Base-by-base conservation (phyloP, 176 grass and related monocot species). In the Tillandsia fasciculata region DNA sequence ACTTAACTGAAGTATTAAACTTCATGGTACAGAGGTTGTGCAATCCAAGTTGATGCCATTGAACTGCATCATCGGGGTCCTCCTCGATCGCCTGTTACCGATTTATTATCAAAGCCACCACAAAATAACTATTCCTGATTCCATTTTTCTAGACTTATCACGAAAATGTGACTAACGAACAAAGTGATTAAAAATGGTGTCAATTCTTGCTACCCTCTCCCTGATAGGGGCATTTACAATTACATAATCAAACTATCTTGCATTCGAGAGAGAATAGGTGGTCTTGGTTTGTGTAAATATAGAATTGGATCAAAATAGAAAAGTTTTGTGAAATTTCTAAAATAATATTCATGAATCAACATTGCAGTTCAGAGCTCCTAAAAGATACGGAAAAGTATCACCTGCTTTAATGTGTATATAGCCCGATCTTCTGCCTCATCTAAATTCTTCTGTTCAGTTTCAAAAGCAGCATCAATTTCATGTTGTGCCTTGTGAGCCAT, bases 41-140 rank as follows among this genome's bases (percentile, higher is more conserved):
- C 2, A 99, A 72, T 66, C 94, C 94, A 90, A 99, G 86, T 83
- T 99, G 94, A 93, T 99, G 89, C 94, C 94, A 99, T 42, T 99
- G 94, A 67, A 99, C 74, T 63, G 89, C 68, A 79, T 99, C 89
- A 83, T 99, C 89, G 69, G 87, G 83, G 75, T 99, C 94, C 74
- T 92, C 94, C 72, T 92, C 80, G 75, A 99, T 88, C 67, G 94
- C 89, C 94, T 99, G 82, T 33, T 26, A 79, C 42, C 79, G 22
- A 81, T 63, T 13, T 68, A 67, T 68, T 49, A 20, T 52, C 56
- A 81, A 66, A 75, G 63, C n/a, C 10, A 52, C 52, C 18, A 14
- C 63, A 65, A 51, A 33, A 73, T 59, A 20, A 59, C n/a, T 59
- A 59, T 5, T 22, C 14, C 54, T 42, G 4, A 42, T 42, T 42